Conservation (phyloP, 768 basidiomycete species). For the Auricularia sp. region DNA sequence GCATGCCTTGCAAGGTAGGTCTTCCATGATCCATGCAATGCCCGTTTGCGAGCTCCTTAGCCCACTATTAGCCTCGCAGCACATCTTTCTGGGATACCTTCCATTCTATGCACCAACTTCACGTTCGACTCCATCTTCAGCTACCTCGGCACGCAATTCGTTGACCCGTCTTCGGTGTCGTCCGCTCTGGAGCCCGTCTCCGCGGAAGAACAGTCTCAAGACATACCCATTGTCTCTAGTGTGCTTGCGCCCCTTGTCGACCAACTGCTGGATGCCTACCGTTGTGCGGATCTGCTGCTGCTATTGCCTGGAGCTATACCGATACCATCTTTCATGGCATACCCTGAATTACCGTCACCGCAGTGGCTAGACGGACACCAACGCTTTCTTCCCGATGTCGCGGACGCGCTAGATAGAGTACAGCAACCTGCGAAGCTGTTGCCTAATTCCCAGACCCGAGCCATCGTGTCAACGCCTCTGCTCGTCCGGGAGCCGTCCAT, state of each 20-base stretch:
- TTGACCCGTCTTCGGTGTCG: conserved; percentile 24
- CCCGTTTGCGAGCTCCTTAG: conserved; percentile 6
- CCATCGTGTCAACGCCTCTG: conserved; percentile 48
- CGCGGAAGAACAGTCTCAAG: conserved; percentile 29
- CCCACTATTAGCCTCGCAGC: conserved; percentile 47
- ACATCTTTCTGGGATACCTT: conserved; percentile 52
- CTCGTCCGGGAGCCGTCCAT: conserved; percentile 52
- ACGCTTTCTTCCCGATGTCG: conserved; percentile 40
- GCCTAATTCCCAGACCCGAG: conserved; percentile 19
- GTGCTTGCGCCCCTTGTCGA: conserved; percentile 50
- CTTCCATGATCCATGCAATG: not conserved
- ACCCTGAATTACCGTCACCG: conserved; percentile 48
- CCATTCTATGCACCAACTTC: conserved; percentile 70
- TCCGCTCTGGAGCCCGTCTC: conserved; percentile 14
- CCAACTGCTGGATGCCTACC: conserved; percentile 56
- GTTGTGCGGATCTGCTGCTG: conserved; percentile 59
- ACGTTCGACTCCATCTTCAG: conserved; percentile 79
- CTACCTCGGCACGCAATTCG: conserved; percentile 51
- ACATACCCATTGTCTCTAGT: conserved; percentile 42
- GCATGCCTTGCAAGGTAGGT: conserved; percentile 69
- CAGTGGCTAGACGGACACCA: conserved; percentile 45
- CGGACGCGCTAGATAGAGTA: conserved; percentile 11
- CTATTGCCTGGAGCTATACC: conserved; percentile 67
- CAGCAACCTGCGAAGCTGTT: not conserved
- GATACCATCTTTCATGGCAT: conserved; percentile 55